A percentile compares a stretch with the other conserved stretches of the same genome.
Evolutionary conservation across 164 flowering plant species (phyloP).

Genomic region (Platanus orientalis): DNA sequence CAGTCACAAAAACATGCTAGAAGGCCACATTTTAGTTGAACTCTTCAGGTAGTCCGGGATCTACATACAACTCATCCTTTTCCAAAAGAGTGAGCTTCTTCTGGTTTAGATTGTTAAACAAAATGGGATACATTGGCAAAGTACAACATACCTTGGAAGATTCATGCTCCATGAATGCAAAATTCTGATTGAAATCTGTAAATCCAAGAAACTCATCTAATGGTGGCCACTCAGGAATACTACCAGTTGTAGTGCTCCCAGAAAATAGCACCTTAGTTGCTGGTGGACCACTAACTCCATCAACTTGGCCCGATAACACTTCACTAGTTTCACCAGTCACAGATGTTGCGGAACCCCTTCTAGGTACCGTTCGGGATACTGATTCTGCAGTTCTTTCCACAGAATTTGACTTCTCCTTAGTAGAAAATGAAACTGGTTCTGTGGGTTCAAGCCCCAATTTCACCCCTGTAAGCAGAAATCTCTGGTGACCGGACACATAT

Average conservation of each 20-base stretch:
- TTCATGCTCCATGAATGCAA: slow-evolving; percentile 46
- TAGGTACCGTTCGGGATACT: slow-evolving; percentile 20
- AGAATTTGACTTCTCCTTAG: slow-evolving; percentile 34
- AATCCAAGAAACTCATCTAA: slow-evolving; percentile 69
- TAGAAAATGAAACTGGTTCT: slow-evolving; percentile 37
- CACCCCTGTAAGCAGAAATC: slow-evolving; percentile 92
- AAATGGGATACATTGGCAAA: background rate
- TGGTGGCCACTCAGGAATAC: slow-evolving; percentile 58
- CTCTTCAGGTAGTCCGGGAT: too few relatives aligned
- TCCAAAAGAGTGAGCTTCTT: too few relatives aligned
- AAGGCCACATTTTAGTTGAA: too few relatives aligned
- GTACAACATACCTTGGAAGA: slow-evolving; percentile 81
- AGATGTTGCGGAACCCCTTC: slow-evolving; percentile 22
- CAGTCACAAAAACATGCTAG: too few relatives aligned
- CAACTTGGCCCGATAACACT: slow-evolving; percentile 23
- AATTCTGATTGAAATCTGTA: slow-evolving; percentile 45
- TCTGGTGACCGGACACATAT: slow-evolving; percentile 64
- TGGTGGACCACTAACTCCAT: slow-evolving; percentile 26
- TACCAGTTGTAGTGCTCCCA: slow-evolving; percentile 53
- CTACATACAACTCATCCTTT: too few relatives aligned
- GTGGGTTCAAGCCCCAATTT: slow-evolving; percentile 75
- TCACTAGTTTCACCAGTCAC: slow-evolving; percentile 22
- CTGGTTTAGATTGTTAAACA: too few relatives aligned
- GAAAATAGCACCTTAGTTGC: slow-evolving; percentile 29
- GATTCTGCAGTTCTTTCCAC: slow-evolving; percentile 25